Conservation (phyloP, 1,284 basidiomycete species). For the Golubevia sp. region DNA sequence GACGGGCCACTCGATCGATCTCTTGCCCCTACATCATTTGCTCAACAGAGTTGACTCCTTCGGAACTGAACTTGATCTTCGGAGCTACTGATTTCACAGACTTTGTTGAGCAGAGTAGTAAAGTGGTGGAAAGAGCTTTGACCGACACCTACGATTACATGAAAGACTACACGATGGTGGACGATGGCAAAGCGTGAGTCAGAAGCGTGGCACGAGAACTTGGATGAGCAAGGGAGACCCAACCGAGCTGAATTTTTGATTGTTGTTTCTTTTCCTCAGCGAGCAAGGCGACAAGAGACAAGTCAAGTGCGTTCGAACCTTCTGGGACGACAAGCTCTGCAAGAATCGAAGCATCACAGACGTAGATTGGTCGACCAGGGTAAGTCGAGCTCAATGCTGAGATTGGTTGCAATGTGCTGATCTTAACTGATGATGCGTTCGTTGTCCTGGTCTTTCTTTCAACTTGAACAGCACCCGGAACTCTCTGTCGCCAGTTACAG, state of each 20-base stretch:
- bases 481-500: slow-evolving; percentile 93
- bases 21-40: too few species aligned
- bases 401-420: not conserved
- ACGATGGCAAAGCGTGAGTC: slow-evolving; percentile 73
- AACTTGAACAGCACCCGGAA: slow-evolving; percentile 79
- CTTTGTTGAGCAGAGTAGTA: slow-evolving; percentile 92
- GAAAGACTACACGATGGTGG: slow-evolving; percentile 85
- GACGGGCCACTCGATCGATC: too few species aligned
- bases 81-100: slow-evolving; percentile 84
- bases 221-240: not conserved
- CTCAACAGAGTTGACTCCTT: slow-evolving; percentile 82
- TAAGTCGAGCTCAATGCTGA: slow-evolving; percentile 53
- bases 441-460: slow-evolving; percentile 20
- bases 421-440: not conserved
- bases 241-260: not conserved
- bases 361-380: slow-evolving; percentile 96
- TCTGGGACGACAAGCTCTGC: slow-evolving; percentile 42
- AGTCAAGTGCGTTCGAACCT: slow-evolving; percentile 27
- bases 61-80: slow-evolving; percentile 79
- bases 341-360: slow-evolving; percentile 92
- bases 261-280: not conserved
- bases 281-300: slow-evolving; percentile 12
- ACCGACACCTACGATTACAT: slow-evolving; percentile 97
- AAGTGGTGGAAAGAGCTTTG: slow-evolving; percentile 92
- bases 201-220: not conserved